Base-by-base conservation (phyloP, 164 flowering plant genomes). In the Magnolia officinalis region DNA sequence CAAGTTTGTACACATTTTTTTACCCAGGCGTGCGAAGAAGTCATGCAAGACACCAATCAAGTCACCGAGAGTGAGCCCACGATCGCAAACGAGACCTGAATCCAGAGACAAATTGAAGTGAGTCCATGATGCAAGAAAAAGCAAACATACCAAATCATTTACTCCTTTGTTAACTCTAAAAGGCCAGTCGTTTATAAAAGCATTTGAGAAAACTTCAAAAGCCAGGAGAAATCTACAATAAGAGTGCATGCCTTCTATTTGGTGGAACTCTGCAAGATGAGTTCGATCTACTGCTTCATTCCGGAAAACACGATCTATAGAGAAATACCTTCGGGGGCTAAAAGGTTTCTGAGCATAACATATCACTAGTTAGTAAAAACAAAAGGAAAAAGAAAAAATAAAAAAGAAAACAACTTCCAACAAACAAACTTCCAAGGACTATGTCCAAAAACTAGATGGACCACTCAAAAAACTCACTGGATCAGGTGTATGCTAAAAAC, bases 261-360 rank as follows among this genome's bases (percentile, higher is more conserved):
- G 99, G 78, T 96, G 98, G 78, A 96, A 94, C 83, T 96, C 99
- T 9, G 99, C 99, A 72, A 94, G 96, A 88, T 96, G 99, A 9
- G 99, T 96, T 73, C 97, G 87, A 79, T 96, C 99, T 0, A 96
- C 99, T 16, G 99, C 97, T 88, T 96, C 99, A 87, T 96, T 96
- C 85, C 99, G 86, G 87, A 94, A 96, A 59, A 96, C 98, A n/a
- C 98, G 97, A 74, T 94, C 98, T 19, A 96, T 94, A 6, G 97
- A 94, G 78, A 88, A 96, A 79, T 91, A 94, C 50, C 85, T 89
- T 77, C 85, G 87, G 5, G 98, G 97, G 20, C 77, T 82, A 82
- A 94, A 94, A 67, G 92, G 89, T 88, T 88, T 85, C 96, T 96
- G 87, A 16, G 58, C 9, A 76, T 21, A 67, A 67, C 21, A 75